A percentile compares a stretch with the other conserved stretches of the same genome.
Conservation (phyloP, 768 basidiomycete genomes). For the Boletus vinaceobasis region DNA sequence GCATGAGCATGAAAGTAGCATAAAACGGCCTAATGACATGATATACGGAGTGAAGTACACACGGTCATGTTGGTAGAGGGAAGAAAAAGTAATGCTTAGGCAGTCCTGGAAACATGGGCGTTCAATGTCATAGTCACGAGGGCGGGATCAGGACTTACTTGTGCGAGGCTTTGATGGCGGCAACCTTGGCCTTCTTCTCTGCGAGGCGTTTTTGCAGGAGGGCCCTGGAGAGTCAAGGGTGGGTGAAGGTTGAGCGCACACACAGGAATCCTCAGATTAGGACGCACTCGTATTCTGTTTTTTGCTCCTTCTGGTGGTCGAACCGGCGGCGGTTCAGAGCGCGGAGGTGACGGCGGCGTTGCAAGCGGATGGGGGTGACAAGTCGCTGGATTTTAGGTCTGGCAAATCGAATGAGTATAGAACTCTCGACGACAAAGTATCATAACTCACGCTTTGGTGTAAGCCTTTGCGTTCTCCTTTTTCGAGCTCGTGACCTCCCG, state of each 20-base stretch:
- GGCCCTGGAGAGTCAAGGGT: constrained; percentile 35
- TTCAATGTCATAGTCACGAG: background rate
- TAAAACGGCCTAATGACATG: constrained; percentile 23
- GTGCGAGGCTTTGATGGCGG: constrained; percentile 84
- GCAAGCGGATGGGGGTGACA: constrained; percentile 92
- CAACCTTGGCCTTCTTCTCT: constrained; percentile 90
- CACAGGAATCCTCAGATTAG: no score
- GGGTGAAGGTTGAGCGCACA: background rate
- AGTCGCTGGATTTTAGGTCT: constrained; percentile 97
- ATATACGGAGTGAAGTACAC: constrained; percentile 20
- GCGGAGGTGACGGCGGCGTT: constrained; percentile 90
- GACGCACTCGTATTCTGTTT: constrained; percentile 85
- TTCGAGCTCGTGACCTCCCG: constrained; percentile 86
- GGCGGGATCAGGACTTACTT: constrained; percentile 38
- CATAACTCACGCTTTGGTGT: constrained; percentile 87
- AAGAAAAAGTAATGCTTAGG: constrained; percentile 9
- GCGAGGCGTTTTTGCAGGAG: constrained; percentile 85
- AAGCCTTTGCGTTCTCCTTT: constrained; percentile 89
- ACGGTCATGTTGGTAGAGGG: constrained; percentile 4
- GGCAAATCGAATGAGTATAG: background rate
- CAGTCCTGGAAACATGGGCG: constrained; percentile 10
- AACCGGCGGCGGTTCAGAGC: constrained; percentile 85
- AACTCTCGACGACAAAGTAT: background rate
- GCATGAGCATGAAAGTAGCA: constrained; percentile 16
- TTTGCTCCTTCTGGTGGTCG: constrained; percentile 93